Base-by-base conservation (phyloP, 495 filamentous ascomycete genomes). In the Neurospora sp. region DNA sequence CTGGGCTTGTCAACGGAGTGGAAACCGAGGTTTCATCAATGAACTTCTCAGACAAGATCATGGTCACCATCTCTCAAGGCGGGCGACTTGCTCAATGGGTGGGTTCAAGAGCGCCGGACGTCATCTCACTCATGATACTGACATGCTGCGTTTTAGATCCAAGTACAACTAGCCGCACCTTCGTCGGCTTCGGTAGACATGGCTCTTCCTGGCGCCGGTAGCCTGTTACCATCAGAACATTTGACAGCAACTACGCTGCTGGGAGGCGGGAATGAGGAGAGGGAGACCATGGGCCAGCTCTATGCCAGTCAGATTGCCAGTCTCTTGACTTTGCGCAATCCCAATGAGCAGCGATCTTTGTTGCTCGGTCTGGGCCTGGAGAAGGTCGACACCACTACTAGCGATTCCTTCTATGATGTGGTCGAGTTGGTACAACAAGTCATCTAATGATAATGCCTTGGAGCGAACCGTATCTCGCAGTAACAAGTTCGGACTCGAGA, bases 1-100 rank as follows among this genome's bases (percentile, higher is more conserved):
- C 88, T 12, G 90, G 91, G 27, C 75, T 84, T 39, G 86, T 97
- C 44, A 87, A 90, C 75, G 91, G 90, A 11, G 82, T 91, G 49
- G 81, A 85, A 18, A 99, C 96, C 5, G 90, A 93, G 76, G 90
- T 93, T 66, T 90, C 88, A 70, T 86, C 84, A 8, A 82, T 93
- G 42, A 88, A 84, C 76, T 98, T 98, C 84, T 89, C 91, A 12
- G 96, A 99, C 85, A 97, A 93, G 81, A 96, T 99, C 80, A 84
- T 99, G 78, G 82, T 99, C 60, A 97, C 94, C 0, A 88, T 99
- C 73, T 92, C 92, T 4, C 95, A 97, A 81, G 87, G 89, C 73
- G 96, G 95, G 49, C 88, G 93, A 75, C 84, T 98, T 42, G 91
- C 93, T 10, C 96, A 98, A 84, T 99, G 96, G 96, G 94, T 97